Evolutionary conservation across 305 asterid species (phyloP).

Genomic region (Vinca major): DNA sequence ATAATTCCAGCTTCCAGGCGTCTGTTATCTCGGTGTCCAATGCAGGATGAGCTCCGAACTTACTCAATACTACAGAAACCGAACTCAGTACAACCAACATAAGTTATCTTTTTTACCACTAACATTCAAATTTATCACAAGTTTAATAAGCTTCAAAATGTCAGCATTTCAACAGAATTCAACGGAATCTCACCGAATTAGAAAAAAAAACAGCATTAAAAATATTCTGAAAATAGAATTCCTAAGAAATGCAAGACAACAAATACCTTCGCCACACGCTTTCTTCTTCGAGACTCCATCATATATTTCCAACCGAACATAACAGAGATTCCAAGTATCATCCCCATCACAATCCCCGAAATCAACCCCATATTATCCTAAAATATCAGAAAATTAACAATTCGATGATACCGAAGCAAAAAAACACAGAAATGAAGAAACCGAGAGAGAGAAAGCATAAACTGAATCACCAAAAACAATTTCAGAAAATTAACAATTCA

Average conservation of each 20-base stretch:
- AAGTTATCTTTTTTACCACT: too few species aligned
- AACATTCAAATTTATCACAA: too few species aligned
- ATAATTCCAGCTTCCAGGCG: not conserved
- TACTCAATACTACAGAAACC: too few species aligned
- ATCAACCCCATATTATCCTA: conserved; percentile 56
- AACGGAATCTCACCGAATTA: too few species aligned
- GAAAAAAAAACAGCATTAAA: too few species aligned
- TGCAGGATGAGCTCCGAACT: too few species aligned
- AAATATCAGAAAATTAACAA: not conserved
- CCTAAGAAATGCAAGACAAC: not conserved
- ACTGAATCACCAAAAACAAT: too few species aligned
- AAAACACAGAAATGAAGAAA: not conserved
- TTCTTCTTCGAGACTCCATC: conserved; percentile 68
- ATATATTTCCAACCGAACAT: conserved; percentile 90
- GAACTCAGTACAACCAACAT: too few species aligned
- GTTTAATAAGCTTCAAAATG: too few species aligned
- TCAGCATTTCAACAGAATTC: too few species aligned
- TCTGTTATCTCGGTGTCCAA: not conserved
- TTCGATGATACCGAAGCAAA: not conserved
- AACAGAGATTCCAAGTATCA: conserved; percentile 64
- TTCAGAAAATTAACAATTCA: too few species aligned
- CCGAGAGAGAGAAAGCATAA: too few species aligned
- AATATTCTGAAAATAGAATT: not conserved
- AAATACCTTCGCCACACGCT: conserved; percentile 76
- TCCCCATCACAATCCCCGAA: conserved; percentile 85